Conservation (phyloP, 345 rosid species). For the Acer saccharum region DNA sequence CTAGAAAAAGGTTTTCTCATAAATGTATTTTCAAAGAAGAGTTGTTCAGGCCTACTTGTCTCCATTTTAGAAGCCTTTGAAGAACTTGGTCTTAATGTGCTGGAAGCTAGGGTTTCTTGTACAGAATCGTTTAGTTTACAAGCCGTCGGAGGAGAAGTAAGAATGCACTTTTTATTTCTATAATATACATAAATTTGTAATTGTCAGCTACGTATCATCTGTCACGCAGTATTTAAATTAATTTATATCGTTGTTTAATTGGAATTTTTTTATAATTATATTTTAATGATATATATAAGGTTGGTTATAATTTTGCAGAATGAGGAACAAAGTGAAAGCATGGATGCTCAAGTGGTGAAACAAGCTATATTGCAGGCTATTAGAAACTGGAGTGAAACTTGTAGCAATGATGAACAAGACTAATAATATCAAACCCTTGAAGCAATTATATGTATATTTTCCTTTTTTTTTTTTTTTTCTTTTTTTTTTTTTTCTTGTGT, state of each 20-base stretch:
- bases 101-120: conserved; percentile 97
- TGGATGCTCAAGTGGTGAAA: conserved; percentile 73
- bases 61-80: conserved; percentile 83
- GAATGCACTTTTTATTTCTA: not conserved
- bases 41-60: conserved; percentile 79
- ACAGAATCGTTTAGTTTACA: conserved; percentile 67
- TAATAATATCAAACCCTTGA: not conserved
- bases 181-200: not conserved
- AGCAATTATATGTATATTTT: not conserved
- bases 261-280: no score
- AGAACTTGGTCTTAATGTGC: conserved; percentile 70
- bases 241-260: not conserved
- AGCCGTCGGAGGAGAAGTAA: conserved; percentile 80
- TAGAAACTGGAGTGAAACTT: conserved; percentile 55
- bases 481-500: no score
- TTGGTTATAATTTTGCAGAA: conserved; percentile 41
- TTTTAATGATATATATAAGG: no score
- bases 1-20: conserved; percentile 82
- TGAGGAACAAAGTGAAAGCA: conserved; percentile 53
- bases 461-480: not conserved
- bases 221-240: not conserved
- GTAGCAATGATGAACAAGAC: conserved; percentile 20
- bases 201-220: not conserved
- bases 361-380: conserved; percentile 71
- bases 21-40: conserved; percentile 56